phyloP scores from a whole-genome alignment of 2,329 filamentous ascomycete species.

The Colletotrichum sansevieriae region DNA sequence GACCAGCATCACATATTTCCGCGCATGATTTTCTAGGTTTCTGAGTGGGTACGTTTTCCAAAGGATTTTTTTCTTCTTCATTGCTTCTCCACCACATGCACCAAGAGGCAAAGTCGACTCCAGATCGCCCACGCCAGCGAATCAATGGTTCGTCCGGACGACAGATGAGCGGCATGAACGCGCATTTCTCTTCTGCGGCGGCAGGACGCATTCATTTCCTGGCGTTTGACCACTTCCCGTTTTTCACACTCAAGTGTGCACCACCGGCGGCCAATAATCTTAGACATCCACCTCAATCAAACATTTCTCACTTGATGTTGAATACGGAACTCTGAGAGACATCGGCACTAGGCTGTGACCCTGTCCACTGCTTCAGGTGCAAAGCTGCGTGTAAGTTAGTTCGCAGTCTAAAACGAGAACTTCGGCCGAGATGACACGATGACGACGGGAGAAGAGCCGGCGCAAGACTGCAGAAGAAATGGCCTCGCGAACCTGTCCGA shows the following conservation, averaged over 20 bases:
- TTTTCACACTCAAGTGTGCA: not conserved
- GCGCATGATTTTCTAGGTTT: slow-evolving; percentile 8
- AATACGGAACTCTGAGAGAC: not conserved
- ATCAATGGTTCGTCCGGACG: slow-evolving; percentile 28
- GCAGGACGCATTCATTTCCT: slow-evolving; percentile 31
- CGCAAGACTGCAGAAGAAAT: not conserved
- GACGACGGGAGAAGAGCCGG: not conserved
- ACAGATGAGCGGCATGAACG: slow-evolving; percentile 26
- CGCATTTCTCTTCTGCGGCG: slow-evolving; percentile 20
- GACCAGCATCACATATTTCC: slow-evolving; percentile 12
- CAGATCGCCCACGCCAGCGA: slow-evolving; percentile 5
- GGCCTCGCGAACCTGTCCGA: not conserved
- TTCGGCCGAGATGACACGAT: not conserved
- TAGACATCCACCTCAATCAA: slow-evolving; percentile 1
- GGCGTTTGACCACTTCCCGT: slow-evolving; percentile 9
- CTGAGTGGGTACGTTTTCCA: slow-evolving; percentile 3
- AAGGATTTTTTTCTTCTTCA: not conserved
- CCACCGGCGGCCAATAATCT: not conserved
- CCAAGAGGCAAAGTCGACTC: slow-evolving; percentile 6
- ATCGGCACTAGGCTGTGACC: not conserved
- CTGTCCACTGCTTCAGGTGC: not conserved
- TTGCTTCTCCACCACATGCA: slow-evolving; percentile 15
- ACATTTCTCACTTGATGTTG: not conserved
- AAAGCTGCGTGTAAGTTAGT: slow-evolving; percentile 8
- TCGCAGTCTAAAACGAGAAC: not conserved